Conservation (phyloP, 2,329 filamentous ascomycete species). For the Microsporum canis region DNA sequence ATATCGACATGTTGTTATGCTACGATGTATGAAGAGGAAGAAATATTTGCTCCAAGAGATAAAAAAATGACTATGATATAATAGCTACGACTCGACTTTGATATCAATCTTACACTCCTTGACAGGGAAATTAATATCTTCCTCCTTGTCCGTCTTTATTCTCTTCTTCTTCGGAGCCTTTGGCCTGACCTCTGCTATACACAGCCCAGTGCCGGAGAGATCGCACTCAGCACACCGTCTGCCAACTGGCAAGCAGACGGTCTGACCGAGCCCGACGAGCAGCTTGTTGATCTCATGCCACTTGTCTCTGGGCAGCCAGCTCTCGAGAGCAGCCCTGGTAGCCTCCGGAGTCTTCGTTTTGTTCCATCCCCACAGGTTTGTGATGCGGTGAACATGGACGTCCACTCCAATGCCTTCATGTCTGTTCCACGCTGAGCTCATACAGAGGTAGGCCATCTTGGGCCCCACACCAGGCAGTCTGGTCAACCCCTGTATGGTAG, state of each 20-base stretch:
- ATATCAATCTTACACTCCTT: conserved; percentile 13
- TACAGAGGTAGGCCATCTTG: conserved; percentile 87
- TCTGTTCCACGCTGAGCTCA: conserved; percentile 62
- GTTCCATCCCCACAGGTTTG: conserved; percentile 89
- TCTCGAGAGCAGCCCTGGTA: conserved; percentile 62
- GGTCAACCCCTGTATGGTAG: conserved; percentile 62
- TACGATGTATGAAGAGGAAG: neutral
- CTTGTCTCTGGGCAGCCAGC: conserved; percentile 69
- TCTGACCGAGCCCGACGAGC: conserved; percentile 80
- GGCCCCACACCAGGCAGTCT: conserved; percentile 78
- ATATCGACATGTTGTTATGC: conserved; percentile 23
- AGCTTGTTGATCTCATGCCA: conserved; percentile 92
- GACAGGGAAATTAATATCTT: neutral
- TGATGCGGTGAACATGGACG: conserved; percentile 89
- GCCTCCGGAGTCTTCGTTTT: conserved; percentile 70
- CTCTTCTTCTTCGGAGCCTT: conserved; percentile 15
- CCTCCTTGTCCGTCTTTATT: conserved; percentile 33
- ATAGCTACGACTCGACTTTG: neutral
- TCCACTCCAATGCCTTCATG: conserved; percentile 80
- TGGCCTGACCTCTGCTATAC: conserved; percentile 56
- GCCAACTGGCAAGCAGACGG: conserved; percentile 69
- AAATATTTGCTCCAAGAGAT: neutral
- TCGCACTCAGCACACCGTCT: conserved; percentile 77
- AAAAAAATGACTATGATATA: neutral
- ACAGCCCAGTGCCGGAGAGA: conserved; percentile 63